phyloP scores from a whole-genome alignment of 2,329 filamentous ascomycete species.

The Myriosclerotinia curreyana region DNA sequence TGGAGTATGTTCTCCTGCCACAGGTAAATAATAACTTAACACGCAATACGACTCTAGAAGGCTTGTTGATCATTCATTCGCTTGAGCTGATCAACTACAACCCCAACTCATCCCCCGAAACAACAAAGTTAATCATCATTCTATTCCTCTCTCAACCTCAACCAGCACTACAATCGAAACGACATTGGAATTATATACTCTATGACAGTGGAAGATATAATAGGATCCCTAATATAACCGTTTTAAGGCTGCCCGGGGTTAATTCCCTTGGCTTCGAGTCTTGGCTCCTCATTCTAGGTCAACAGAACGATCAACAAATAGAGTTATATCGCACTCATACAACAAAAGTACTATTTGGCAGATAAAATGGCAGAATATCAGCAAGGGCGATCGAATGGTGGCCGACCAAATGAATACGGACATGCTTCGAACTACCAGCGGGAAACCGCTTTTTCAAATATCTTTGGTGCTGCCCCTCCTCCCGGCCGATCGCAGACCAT shows the following conservation, averaged over 20 bases:
- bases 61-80: conserved; percentile 22
- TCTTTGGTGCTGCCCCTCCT: conserved; percentile 84
- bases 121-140: conserved; percentile 22
- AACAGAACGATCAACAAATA: conserved; percentile 13
- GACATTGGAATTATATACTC: conserved; percentile 1
- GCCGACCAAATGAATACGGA: conserved; percentile 41
- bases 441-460: conserved; percentile 93
- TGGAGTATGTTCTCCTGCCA: conserved; percentile 13
- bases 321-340: conserved; percentile 16
- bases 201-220: neutral
- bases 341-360: conserved; percentile 20
- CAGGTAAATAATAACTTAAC: conserved; percentile 16
- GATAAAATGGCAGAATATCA: conserved; percentile 55
- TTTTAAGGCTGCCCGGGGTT: conserved; percentile 30
- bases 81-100: conserved; percentile 23
- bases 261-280: conserved; percentile 32
- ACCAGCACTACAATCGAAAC: conserved; percentile 11
- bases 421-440: conserved; percentile 63
- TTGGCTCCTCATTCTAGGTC: conserved; percentile 24
- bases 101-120: conserved; percentile 19
- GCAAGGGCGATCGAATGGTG: conserved; percentile 58
- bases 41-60: conserved; percentile 21
- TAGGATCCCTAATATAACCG: neutral
- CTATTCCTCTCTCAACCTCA: conserved; percentile 13
- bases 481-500: conserved; percentile 92